Base-by-base conservation (phyloP, 129 eudicot genomes). In the Arctium minus region DNA sequence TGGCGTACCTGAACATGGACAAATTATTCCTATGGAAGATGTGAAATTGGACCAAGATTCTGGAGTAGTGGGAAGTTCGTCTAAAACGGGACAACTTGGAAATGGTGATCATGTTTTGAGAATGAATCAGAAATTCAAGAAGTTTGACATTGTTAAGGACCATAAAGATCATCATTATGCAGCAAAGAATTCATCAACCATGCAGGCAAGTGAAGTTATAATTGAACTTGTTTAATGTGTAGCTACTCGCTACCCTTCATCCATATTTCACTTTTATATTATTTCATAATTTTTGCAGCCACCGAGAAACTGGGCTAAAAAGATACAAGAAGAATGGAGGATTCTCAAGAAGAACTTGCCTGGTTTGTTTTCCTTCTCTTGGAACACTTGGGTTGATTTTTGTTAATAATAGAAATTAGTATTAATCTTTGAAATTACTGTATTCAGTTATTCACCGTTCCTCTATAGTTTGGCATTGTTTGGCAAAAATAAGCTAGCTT, bases 281-380 rank as follows among this genome's bases (percentile, higher is more conserved):
- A 37, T 17, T 30, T 70, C 3, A 71, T 35, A 76, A 17, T 71
- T 8, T 27, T 88, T 71, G 70, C 90, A 91, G 96, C 93, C 91
- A 73, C 78, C 94, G 32, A 86, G 83, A 74, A 80, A 64, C 72
- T 95, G 97, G 98, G 84, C 86, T 29, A 92, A 91, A 88, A 94
- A 81, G 89, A 88, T 94, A 79, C 92, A 91, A 80, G 90, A 92
- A 38, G 98, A 94, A 81, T 95, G 99, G 99, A 90, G 72, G 87
- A 90, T 95, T 56, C 87, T 95, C 70, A 89, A 91, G 80, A 89
- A 87, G 37, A 87, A 84, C 85, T 76, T 95, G 79, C 99, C 99
- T 69, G 99, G 99, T 92, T 13, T 79, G 85, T 83, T 83, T 76
- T 86, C n/a, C 74, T 8, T 44, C 2, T 33, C 15, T 46, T 6